Conservation (phyloP, 129 eudicot species). For the Chrysanthemum seticuspe region DNA sequence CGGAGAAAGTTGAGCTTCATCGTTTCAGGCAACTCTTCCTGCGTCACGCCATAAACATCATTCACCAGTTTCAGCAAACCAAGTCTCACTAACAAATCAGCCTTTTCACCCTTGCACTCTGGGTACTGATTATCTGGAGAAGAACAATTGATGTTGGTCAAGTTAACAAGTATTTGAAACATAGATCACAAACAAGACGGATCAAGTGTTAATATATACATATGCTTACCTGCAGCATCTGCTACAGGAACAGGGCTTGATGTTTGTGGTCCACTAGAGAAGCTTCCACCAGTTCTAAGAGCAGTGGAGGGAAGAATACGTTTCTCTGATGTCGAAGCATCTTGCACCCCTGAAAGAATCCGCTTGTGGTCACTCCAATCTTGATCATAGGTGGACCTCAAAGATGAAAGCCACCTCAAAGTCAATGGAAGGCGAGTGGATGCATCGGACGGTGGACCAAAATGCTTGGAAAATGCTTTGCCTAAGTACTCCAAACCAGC, state of each 20-base stretch:
- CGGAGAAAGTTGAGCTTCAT: slow-evolving; percentile 65
- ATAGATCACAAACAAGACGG: background rate
- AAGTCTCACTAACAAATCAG: slow-evolving; percentile 74
- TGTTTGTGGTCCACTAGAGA: slow-evolving; percentile 43
- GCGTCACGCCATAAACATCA: slow-evolving; percentile 63
- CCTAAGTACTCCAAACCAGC: slow-evolving; percentile 74
- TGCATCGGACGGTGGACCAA: slow-evolving; percentile 79
- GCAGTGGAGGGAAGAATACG: slow-evolving; percentile 55
- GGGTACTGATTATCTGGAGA: slow-evolving; percentile 40
- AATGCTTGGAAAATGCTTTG: slow-evolving; percentile 64
- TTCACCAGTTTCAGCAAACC: slow-evolving; percentile 78
- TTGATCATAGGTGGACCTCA: slow-evolving; percentile 35
- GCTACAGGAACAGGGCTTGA: slow-evolving; percentile 28
- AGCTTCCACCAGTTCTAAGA: slow-evolving; percentile 84
- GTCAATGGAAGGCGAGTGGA: slow-evolving; percentile 61
- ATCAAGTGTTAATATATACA: slow-evolving; percentile 1
- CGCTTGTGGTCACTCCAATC: slow-evolving; percentile 70
- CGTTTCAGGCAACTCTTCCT: slow-evolving; percentile 80
- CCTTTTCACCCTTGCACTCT: slow-evolving; percentile 87
- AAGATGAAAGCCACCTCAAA: slow-evolving; percentile 58
- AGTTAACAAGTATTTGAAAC: background rate
- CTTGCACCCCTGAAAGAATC: slow-evolving; percentile 42
- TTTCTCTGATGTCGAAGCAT: slow-evolving; percentile 30
- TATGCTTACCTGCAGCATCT: slow-evolving; percentile 41
- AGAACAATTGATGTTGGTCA: slow-evolving; percentile 7